A percentile compares a stretch with the other conserved stretches of the same genome.
These are phyloP conservation scores for Ambrosiella cleistominuta DNA, from an alignment of 2,329 filamentous ascomycete genomes.

Conservation along the genomic window DNA sequence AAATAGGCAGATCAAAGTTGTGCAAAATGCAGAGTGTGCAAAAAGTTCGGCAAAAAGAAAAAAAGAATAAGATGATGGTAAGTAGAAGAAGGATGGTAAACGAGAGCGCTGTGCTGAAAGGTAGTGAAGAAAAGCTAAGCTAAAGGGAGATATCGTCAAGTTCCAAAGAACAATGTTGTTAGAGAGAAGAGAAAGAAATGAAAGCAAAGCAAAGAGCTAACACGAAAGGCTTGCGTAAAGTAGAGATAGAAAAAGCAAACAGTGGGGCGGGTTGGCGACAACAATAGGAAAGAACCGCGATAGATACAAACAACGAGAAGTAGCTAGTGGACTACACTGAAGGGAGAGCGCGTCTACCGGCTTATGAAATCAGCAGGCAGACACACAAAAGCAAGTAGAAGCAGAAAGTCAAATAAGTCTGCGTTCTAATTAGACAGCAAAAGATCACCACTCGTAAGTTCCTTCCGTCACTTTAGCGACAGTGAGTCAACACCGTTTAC, in stretches of 20 bases:
- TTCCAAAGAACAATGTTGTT: background rate
- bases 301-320: constrained; percentile 1
- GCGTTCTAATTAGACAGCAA: background rate
- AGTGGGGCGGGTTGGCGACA: constrained; percentile 1
- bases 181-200: constrained; percentile 3
- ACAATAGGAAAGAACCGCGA: constrained; percentile 1
- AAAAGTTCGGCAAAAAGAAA: background rate
- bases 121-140: background rate
- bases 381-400: background rate
- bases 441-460: background rate
- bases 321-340: background rate
- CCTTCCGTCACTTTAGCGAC: background rate
- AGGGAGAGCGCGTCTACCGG: background rate
- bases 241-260: constrained; percentile 6
- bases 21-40: background rate
- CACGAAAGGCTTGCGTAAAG: background rate
- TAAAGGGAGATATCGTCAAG: background rate
- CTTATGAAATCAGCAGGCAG: background rate
- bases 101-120: background rate
- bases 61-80: background rate
- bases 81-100: background rate
- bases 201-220: background rate
- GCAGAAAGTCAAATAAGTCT: background rate
- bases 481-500: background rate
- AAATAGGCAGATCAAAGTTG: background rate